These are phyloP conservation scores for Hypomontagnella monticulosa DNA, from an alignment of 495 filamentous ascomycete genomes.

Conservation along the genomic window DNA sequence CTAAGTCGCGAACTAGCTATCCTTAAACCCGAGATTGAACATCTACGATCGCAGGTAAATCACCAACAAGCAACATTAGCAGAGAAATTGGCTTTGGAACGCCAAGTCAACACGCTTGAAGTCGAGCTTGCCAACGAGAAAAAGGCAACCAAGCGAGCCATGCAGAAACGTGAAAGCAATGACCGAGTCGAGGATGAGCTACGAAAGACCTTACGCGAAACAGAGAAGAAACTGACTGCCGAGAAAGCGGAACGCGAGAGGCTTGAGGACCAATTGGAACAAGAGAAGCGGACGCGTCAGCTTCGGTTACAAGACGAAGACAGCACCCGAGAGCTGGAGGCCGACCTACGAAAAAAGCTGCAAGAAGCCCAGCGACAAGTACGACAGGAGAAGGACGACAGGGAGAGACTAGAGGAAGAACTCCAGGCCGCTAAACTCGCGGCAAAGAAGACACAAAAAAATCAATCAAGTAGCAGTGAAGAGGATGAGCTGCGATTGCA, in stretches of 20 bases:
- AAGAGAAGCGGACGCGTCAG: constrained; percentile 40
- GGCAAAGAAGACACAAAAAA: constrained; percentile 53
- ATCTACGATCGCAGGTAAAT: constrained; percentile 73
- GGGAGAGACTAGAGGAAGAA: constrained; percentile 49
- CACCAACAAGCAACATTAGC: constrained; percentile 71
- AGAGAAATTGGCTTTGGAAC: constrained; percentile 79
- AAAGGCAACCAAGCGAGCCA: constrained; percentile 68
- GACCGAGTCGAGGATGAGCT: constrained; percentile 56
- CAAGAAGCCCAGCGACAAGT: constrained; percentile 45
- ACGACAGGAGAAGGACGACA: constrained; percentile 49
- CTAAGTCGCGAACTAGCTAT: constrained; percentile 75
- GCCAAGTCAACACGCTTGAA: constrained; percentile 77
- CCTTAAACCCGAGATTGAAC: constrained; percentile 80
- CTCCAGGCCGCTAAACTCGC: constrained; percentile 46
- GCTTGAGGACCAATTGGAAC: constrained; percentile 50
- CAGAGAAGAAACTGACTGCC: constrained; percentile 61
- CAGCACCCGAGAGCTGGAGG: constrained; percentile 39
- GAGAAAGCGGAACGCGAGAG: constrained; percentile 58
- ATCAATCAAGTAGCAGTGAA: constrained; percentile 9
- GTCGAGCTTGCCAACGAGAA: constrained; percentile 84
- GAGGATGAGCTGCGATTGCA: constrained; percentile 34
- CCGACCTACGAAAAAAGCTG: constrained; percentile 45
- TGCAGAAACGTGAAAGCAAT: constrained; percentile 59
- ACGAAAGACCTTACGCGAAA: constrained; percentile 55
- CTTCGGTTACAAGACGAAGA: constrained; percentile 38